Percentiles rank a stretch among this genome's conserved stretches.
phyloP scores from a whole-genome alignment of 2,329 filamentous ascomycete genomes.

The Penicillium sp. region DNA sequence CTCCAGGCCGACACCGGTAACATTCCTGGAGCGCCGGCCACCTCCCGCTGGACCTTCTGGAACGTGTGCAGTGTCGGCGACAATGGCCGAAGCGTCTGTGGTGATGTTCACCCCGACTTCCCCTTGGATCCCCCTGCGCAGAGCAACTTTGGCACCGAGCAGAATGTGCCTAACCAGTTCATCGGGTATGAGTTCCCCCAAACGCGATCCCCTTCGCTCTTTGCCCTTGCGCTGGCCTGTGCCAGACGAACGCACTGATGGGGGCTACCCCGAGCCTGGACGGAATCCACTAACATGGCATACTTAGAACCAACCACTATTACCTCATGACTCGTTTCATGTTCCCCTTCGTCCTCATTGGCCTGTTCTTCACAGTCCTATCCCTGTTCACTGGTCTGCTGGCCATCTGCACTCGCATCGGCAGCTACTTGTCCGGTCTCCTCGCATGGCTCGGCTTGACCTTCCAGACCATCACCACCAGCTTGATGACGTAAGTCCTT shows the following conservation, averaged over 20 bases:
- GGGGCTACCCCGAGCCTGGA: no score
- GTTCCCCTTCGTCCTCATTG: conserved; percentile 85
- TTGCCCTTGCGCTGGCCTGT: no score
- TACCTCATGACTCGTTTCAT: conserved; percentile 87
- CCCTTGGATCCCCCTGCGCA: conserved; percentile 56
- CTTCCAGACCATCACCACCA: conserved; percentile 54
- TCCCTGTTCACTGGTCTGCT: conserved; percentile 44
- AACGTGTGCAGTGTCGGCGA: conserved; percentile 63
- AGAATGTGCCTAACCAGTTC: conserved; percentile 50
- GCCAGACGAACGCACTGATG: no score
- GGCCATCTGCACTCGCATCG: conserved; percentile 49
- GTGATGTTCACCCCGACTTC: conserved; percentile 55
- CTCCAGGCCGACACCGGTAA: conserved; percentile 69
- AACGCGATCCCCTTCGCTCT: not conserved
- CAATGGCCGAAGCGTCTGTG: conserved; percentile 58
- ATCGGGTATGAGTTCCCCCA: conserved; percentile 40
- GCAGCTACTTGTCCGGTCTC: conserved; percentile 47
- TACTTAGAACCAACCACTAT: conserved; percentile 54
- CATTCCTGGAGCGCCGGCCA: conserved; percentile 61
- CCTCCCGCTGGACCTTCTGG: conserved; percentile 87
- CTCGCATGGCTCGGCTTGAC: conserved; percentile 49
- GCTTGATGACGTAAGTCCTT: conserved; percentile 57
- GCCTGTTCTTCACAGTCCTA: conserved; percentile 63
- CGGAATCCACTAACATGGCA: not conserved
- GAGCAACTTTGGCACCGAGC: conserved; percentile 54